Evolutionary conservation across 352 stramenopile genomes (phyloP), one percentile per base, ranked within the genome.

Genomic region (Phytophthora tubulina): DNA sequence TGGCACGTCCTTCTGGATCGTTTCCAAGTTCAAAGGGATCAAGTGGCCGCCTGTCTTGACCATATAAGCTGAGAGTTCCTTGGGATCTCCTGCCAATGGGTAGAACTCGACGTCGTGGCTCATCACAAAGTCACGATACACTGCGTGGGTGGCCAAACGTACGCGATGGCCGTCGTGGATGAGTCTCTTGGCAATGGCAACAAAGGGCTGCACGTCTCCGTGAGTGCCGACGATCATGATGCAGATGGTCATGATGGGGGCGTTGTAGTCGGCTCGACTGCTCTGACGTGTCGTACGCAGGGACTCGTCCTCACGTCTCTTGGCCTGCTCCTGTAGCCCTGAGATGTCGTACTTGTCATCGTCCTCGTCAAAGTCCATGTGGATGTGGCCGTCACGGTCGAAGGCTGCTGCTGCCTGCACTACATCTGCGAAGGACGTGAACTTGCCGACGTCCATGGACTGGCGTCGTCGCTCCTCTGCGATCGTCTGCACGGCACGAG

Each of bases 221-320:
- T 87, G 83, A 0, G 92, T 97, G 30, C 92, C 92, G n/a, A 97
- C 92, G 60, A 97, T 88, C 86, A 97, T 95, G 69, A 97, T 96
- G 50, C 93, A 93, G 38, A 97, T 78, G 31, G 70, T 89, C 85
- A 97, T 88, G 0, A 41, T 15, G 7, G 82, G 80, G 21, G 73
- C 76, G 15, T 79, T 27, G 39, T 75, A 69, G 31, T 74, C 56
- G 14, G 46, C 39, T 53, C 48, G 50, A 32, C 58, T 72, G 66
- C 67, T 75, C 36, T 73, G 54, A 6, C 68, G 39, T 7, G 54
- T 64, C 32, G 50, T 56, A n/a, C 54, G 55, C 21, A 64, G 4
- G 6, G 66, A 71, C 51, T 76, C 46, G 30, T 75, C 60, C 52
- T 83, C 46, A 31, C 51, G 53, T 13, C 57, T n/a, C 33, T 70